These are phyloP conservation scores for Alternaria viburni DNA, from an alignment of 2,329 filamentous ascomycete genomes.

Conservation along the genomic window DNA sequence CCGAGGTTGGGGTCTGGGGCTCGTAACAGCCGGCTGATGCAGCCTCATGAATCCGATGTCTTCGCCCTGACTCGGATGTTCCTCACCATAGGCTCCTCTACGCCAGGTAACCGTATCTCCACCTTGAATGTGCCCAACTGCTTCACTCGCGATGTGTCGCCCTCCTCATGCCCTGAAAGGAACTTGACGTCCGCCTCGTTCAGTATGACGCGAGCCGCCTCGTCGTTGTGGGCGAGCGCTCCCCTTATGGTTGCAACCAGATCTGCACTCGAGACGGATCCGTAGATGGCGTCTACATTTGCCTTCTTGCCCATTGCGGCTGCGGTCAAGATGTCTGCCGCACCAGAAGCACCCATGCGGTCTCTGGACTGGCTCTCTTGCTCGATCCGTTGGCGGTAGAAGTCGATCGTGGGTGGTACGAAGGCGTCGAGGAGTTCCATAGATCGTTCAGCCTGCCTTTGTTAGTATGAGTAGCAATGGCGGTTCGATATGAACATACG, in stretches of 20 bases:
- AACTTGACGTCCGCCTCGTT: constrained; percentile 60
- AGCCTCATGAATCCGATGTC: constrained; percentile 24
- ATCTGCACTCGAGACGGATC: constrained; percentile 62
- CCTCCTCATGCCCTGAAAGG: constrained; percentile 46
- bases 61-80: constrained; percentile 44
- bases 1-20: constrained; percentile 13
- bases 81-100: constrained; percentile 44
- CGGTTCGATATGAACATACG: constrained; percentile 29
- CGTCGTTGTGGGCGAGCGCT: constrained; percentile 58
- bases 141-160: constrained; percentile 56
- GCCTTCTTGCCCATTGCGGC: constrained; percentile 41
- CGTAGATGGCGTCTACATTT: constrained; percentile 53
- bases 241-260: constrained; percentile 57
- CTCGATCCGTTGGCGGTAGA: constrained; percentile 55
- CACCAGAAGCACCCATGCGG: constrained; percentile 44
- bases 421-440: constrained; percentile 57
- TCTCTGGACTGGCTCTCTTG: constrained; percentile 38
- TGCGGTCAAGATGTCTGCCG: constrained; percentile 45
- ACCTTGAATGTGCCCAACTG: constrained; percentile 60
- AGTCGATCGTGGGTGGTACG: constrained; percentile 56
- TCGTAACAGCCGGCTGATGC: background rate
- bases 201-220: constrained; percentile 58
- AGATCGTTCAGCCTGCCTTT: constrained; percentile 50
- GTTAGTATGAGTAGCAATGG: constrained; percentile 24
- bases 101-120: constrained; percentile 58